These are phyloP conservation scores for Xylaria sp. DNA, from an alignment of 2,329 filamentous ascomycete genomes.

Conservation along the genomic window DNA sequence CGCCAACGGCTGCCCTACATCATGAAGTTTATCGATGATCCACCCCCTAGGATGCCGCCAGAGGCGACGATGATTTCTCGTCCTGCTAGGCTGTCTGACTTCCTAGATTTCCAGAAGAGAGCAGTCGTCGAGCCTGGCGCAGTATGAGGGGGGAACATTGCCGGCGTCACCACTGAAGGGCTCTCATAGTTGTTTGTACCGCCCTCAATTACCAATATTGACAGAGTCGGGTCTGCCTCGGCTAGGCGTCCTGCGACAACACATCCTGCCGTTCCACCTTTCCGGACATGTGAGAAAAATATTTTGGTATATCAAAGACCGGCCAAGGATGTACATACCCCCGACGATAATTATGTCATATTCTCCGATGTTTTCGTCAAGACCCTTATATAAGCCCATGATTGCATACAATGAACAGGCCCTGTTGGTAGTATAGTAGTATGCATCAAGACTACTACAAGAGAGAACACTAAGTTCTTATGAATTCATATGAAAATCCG, in stretches of 20 bases:
- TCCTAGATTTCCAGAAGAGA: constrained; percentile 60
- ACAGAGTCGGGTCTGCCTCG: constrained; percentile 39
- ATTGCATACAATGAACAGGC: background rate
- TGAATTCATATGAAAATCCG: background rate
- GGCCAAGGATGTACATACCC: constrained; percentile 37
- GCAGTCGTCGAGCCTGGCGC: constrained; percentile 56
- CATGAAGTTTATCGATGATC: constrained; percentile 63
- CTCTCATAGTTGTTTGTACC: constrained; percentile 35
- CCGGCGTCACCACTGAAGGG: constrained; percentile 55
- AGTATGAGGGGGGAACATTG: constrained; percentile 61
- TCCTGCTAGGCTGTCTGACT: constrained; percentile 55
- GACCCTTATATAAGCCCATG: constrained; percentile 45
- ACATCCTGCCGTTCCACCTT: constrained; percentile 42
- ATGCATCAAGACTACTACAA: background rate
- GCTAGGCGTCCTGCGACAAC: constrained; percentile 39
- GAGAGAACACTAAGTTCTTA: background rate
- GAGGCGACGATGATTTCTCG: constrained; percentile 56
- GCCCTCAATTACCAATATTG: constrained; percentile 41
- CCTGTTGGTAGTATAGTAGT: background rate
- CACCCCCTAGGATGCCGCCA: constrained; percentile 65
- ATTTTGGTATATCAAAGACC: background rate
- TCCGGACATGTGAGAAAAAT: constrained; percentile 3
- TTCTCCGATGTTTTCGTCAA: constrained; percentile 40
- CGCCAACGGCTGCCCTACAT: constrained; percentile 47
- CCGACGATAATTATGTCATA: constrained; percentile 49